phyloP scores from a whole-genome alignment of 805 yeast species.

The Scheffersomyces stipitis region DNA sequence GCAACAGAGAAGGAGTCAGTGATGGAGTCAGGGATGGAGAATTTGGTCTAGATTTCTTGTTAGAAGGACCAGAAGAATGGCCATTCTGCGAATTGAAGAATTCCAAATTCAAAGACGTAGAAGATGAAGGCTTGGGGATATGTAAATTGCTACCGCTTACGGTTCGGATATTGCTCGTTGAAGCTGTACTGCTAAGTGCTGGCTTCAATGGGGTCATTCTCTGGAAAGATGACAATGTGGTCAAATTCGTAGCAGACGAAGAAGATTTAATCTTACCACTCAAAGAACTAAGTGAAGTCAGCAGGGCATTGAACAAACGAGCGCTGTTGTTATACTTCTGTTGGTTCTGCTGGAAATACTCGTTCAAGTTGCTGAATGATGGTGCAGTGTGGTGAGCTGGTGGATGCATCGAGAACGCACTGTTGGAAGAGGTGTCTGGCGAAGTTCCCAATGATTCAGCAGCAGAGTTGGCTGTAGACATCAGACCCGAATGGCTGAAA shows the following conservation, averaged over 20 bases:
- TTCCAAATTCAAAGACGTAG: constrained; percentile 37
- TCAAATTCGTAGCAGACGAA: constrained; percentile 21
- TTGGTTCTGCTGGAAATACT: constrained; percentile 28
- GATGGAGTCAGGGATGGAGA: constrained; percentile 43
- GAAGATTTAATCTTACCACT: constrained; percentile 22
- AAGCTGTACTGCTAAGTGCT: constrained; percentile 1
- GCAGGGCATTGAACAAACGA: constrained; percentile 14
- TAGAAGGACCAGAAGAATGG: constrained; percentile 7
- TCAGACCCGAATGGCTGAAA: constrained; percentile 24
- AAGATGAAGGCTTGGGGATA: constrained; percentile 27
- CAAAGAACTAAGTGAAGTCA: constrained; percentile 18
- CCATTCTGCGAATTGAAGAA: constrained; percentile 14
- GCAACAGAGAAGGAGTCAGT: constrained; percentile 7
- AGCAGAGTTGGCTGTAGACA: constrained; percentile 24
- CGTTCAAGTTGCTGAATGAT: constrained; percentile 32
- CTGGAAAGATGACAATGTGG: constrained; percentile 19
- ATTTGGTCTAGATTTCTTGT: constrained; percentile 48
- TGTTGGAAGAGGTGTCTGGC: constrained; percentile 25
- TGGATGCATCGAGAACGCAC: constrained; percentile 6
- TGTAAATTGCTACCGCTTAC: constrained; percentile 9
- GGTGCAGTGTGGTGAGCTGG: constrained; percentile 13
- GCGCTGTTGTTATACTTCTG: constrained; percentile 8
- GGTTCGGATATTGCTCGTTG: constrained; percentile 16
- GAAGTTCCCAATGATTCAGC: constrained; percentile 32
- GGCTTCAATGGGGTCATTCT: constrained; percentile 47